Conservation (phyloP, 192 early-diverging fungal species). For the Bifiguratus adelaidae region DNA sequence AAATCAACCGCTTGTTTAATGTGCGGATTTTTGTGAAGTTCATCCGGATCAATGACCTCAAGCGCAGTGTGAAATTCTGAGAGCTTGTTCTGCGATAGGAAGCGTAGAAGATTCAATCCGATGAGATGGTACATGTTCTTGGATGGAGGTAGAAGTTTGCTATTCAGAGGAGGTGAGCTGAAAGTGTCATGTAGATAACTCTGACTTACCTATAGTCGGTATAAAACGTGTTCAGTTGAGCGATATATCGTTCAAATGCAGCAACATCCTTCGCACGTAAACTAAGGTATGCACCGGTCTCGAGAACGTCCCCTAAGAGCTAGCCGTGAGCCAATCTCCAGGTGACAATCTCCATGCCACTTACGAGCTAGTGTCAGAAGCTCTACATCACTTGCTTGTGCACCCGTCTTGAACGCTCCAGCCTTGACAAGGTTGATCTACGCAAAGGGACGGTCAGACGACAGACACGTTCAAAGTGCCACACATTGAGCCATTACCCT, state of each 20-base stretch:
- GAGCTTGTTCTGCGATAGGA: slow-evolving; percentile 88
- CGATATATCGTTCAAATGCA: slow-evolving; percentile 92
- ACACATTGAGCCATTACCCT: no score
- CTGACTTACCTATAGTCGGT: slow-evolving; percentile 57
- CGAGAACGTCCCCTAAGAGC: slow-evolving; percentile 67
- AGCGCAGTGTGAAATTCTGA: slow-evolving; percentile 99
- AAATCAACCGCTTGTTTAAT: slow-evolving; percentile 90
- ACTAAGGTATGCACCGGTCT: slow-evolving; percentile 84
- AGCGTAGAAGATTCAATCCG: slow-evolving; percentile 86
- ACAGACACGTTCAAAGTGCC: no score
- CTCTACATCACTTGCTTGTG: no score
- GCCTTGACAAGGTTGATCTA: no score
- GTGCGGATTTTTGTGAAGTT: slow-evolving; percentile 67
- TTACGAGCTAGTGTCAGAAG: no score
- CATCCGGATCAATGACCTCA: slow-evolving; percentile 77
- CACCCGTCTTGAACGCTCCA: no score
- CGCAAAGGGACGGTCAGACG: no score
- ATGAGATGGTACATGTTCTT: slow-evolving; percentile 79
- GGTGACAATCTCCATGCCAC: no score
- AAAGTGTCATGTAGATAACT: neutral
- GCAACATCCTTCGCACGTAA: slow-evolving; percentile 80
- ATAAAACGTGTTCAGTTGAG: slow-evolving; percentile 86
- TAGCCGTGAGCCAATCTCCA: no score
- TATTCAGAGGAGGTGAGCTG: neutral
- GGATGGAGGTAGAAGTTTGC: slow-evolving; percentile 54